Evolutionary conservation across 495 filamentous ascomycete genomes (phyloP), one percentile per base, ranked within the genome.

Genomic region (Thozetella sp.): DNA sequence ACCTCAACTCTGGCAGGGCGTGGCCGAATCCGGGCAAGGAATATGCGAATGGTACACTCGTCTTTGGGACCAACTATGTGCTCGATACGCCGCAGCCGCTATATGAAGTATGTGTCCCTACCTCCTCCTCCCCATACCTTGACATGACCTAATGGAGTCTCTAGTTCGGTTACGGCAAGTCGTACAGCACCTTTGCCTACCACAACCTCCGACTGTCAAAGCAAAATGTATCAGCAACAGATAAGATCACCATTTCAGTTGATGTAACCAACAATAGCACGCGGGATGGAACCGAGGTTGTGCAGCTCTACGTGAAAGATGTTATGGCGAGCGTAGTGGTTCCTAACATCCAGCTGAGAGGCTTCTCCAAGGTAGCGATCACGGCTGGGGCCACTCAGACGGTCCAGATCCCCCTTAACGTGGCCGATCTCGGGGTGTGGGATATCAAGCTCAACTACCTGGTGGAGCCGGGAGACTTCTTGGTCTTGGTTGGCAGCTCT

Each of bases 51-150:
- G 87, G 87, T 1, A 85, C 83, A 0, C 67, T 91, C 50, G 72
- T 79, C 3, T 91, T 90, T 58, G 87, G 87, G 0, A 83, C 86
- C 63, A 81, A 84, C 60, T 91, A 90, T 61, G 88, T 90, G 22
- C 76, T 90, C 1, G 77, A 80, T 11, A 79, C 72, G 22, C 82
- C 87, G 0, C 52, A 68, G 15, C 83, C 87, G 19, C 74, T 86
- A 55, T 90, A 89, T 52, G 82, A 84, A 53, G 62, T 64, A 57
- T 25, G 10, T 23, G 11, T 51, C 11, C 10, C 46, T 19, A 37
- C 25, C 34, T 26, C 15, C 23, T 48, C 20, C 26, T 19, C 26
- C 24, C 24, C 22, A 0, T 22, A 11, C 10, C 53, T 22, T 24
- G 19, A 58, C n/a, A n/a, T n/a, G n/a, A n/a, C n/a, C n/a, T n/a